Evolutionary conservation across 495 filamentous ascomycete species (phyloP), one percentile per base, ranked within the genome.

Genomic region (Xylaria palmicola): DNA sequence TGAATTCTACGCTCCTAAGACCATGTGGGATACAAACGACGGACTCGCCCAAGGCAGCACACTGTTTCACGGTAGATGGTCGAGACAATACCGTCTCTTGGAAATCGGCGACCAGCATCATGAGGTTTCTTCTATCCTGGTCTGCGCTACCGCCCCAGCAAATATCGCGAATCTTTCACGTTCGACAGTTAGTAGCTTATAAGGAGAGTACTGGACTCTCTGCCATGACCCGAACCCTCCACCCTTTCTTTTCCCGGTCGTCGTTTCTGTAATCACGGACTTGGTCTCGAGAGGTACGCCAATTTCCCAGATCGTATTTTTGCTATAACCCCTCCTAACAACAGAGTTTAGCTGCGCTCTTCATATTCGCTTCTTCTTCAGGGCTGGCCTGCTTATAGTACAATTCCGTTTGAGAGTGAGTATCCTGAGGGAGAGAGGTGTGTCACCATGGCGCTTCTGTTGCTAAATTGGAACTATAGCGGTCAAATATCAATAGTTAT

Each of bases 401-500:
- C 9, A 20, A 26, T 27, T 59, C 55, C 68, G 68, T 68, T 68
- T 66, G 68, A 66, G 59, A 68, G 67, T 69, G 59, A 48, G 65
- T 20, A 0, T 19, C 53, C 26, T 30, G 22, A 4, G 13, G 26
- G 9, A 3, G 17, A 17, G 24, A 51, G 9, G 45, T 20, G 12
- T 15, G 13, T 44, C 13, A 10, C n/a, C 2, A 48, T 57, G 19
- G n/a, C n/a, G n/a, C n/a, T 34, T 6, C 6, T n/a, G 5, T 12
- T 1, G 20, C 41, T 57, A 22, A 56, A n/a, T 44, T 19, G 24
- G 19, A 22, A 49, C 4, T 26, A 51, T 29, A 69, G 64, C 65
- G 65, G 62, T 34, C 29, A 51, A 43, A 43, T 62, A 62, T 20
- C 57, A 53, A 53, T 60, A 43, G 29, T 24, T 29, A 43, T 32